Evolutionary conservation across 1,139 yeast genomes (phyloP), one percentile per base, ranked within the genome.

Genomic region (Yamadazyma spencermartinsiae): DNA sequence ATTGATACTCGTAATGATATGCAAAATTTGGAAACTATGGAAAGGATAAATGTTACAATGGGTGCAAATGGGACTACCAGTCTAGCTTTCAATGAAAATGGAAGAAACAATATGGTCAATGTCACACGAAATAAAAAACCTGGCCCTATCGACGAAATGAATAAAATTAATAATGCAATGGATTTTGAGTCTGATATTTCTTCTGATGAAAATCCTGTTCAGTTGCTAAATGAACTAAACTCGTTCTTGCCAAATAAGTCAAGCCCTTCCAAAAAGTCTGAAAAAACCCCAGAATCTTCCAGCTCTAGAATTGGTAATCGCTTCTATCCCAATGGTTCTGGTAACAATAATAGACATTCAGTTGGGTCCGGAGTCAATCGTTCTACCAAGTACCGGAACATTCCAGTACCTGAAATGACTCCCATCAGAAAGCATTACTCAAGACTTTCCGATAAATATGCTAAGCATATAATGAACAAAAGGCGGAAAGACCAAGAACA

Each of bases 181-280:
- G 51, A 45, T 21, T 35, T 43, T 10, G 46, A 41, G 18, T 40
- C 49, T 21, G 51, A 44, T 11, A 42, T 47, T n/a, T 45, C 50
- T 10, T 45, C 51, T 4, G 54, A 51, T 33, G 49, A 44, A 6
- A 37, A 37, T 25, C 55, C 54, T 18, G 54, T 39, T 10, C 55
- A 53, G 26, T 48, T 58, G 12, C 39, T 58, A 25, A 46, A 57
- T 33, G 61, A 58, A 36, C 42, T 58, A 20, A 58, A 57, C 34
- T 50, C 60, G 1, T 51, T 50, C 35, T 35, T 47, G 12, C 44
- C 45, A 3, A 19, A 18, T 19, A 30, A n/a, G 18, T 30, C 33
- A 5, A 30, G 33, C 19, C 33, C 33, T 11, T 10, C 14, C 11
- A 18, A 18, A 16, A 19, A 12, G 8, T n/a, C 33, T 4, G 25